Evolutionary conservation across 306 rosid genomes (phyloP), one percentile per base, ranked within the genome.

Genomic region (Senna tora): DNA sequence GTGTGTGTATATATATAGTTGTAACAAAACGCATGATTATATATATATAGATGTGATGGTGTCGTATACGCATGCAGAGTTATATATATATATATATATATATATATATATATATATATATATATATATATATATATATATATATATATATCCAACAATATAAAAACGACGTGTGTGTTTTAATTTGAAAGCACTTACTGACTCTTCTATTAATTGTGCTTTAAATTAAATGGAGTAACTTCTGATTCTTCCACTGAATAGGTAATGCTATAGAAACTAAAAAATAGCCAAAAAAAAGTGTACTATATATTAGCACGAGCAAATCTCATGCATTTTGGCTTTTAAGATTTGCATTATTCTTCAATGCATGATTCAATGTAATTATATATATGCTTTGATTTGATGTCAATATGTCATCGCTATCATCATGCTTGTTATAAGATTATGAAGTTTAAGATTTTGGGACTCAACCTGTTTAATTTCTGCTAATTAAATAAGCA

Each of bases 211-310:
- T n/a, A 65, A 9, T 10, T 21, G 34, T 16, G 33, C 15, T 22
- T 55, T 36, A 4, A 7, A 4, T 36, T 7, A 36, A 36, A 3
- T 14, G 0, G 0, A 5, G 19, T 41, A 7, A 55, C 39, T 21
- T 4, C 6, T 2, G 3, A 33, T 2, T 6, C 25, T 12, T 9
- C n/a, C 32, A 68, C 46, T 50, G 10, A 52, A 55, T n/a, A 39
- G 36, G 11, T 22, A 50, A 45, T 16, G 36, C n/a, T 17, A 59
- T 42, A 13, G 5, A 59, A 54, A 59, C 51, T 17, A n/a, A 11
- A 17, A 21, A 41, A 68, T n/a, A 65, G 58, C 15, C 55, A 19
- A 54, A 65, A 19, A 54, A 65, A 43, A 33, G 65, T n/a, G 46
- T 4, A 12, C 2, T 5, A 4, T 55, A 20, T 21, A 9, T 12